Evolutionary conservation across 495 filamentous ascomycete species (phyloP), one percentile per base, ranked within the genome.

Genomic region (Penicillium flavigenum): DNA sequence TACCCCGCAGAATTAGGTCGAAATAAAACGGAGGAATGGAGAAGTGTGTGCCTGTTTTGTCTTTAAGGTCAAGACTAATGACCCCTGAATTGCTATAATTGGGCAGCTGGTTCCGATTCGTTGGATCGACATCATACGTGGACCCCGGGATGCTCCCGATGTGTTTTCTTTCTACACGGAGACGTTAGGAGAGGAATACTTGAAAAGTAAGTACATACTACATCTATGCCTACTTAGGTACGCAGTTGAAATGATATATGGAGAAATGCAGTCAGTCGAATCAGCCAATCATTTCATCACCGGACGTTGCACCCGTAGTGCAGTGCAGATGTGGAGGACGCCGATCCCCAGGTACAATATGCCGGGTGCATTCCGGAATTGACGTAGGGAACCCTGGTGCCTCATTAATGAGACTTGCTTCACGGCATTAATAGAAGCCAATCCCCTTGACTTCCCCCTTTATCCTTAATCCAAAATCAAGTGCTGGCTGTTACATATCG

Each of bases 301-400:
- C 1, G 27, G 27, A 29, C 27, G 27, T 29, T 29, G 27, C 27
- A 29, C 7, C 7, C 27, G 27, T 29, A 7, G 27, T 36, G 34
- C 12, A 7, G 27, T 16, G 34, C 14, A 14, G 34, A n/a, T 38
- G 14, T 14, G 5, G 14, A 16, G 14, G 34, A 14, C 14, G 34
- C 34, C 16, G 36, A 39, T 39, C 36, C 36, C 16, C 36, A 17
- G n/a, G 8, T 34, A 34, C 11, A 26, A 26, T 24, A 45, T 2
- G 24, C 38, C 64, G 64, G 64, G 62, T 62, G 52, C 44, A 53
- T 62, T 19, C 64, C 62, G 64, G 51, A 22, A 42, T 67, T 60
- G 62, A 56, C 62, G 63, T 57, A 57, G 39, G 16, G 14, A 29
- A 17, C 38, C 32, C 4, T 27, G 20, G 22, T 46, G 10, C 29